Conservation (phyloP, 768 basidiomycete genomes). For the Pulveroboletus sp. region DNA sequence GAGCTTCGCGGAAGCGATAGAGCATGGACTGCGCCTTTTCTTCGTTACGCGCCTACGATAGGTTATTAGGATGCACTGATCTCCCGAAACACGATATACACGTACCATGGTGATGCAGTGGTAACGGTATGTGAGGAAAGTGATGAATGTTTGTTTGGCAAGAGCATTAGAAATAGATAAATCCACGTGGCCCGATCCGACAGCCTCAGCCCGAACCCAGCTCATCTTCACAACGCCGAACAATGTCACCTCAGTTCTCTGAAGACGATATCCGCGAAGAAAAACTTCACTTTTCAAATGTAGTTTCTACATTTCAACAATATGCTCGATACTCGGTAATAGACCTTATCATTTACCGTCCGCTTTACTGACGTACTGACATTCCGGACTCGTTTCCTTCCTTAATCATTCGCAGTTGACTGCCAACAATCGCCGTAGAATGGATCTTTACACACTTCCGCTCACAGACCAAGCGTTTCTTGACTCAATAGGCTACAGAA, state of each 20-base stretch:
- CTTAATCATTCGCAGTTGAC: constrained; percentile 37
- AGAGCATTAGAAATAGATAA: constrained; percentile 26
- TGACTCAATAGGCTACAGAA: constrained; percentile 63
- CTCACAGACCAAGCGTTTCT: constrained; percentile 66
- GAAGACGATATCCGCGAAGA: constrained; percentile 48
- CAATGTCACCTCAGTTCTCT: constrained; percentile 27
- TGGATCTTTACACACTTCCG: constrained; percentile 71
- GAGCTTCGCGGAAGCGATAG: constrained; percentile 93
- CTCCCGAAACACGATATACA: too few species aligned
- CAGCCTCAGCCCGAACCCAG: background rate
- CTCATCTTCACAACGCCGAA: background rate
- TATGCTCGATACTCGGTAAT: constrained; percentile 65
- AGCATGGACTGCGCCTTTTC: constrained; percentile 97
- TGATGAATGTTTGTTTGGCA: constrained; percentile 20
- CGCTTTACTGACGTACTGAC: background rate
- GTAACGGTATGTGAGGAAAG: background rate
- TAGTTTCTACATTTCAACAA: constrained; percentile 67
- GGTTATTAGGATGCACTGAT: background rate
- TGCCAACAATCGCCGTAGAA: constrained; percentile 63
- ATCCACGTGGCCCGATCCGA: constrained; percentile 12
- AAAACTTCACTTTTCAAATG: constrained; percentile 66
- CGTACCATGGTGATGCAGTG: constrained; percentile 15
- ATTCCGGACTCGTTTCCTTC: background rate
- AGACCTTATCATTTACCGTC: background rate
- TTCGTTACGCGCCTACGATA: constrained; percentile 84